Conservation (phyloP, 495 filamentous ascomycete species). For the Lasiosphaeriaceae sp. region DNA sequence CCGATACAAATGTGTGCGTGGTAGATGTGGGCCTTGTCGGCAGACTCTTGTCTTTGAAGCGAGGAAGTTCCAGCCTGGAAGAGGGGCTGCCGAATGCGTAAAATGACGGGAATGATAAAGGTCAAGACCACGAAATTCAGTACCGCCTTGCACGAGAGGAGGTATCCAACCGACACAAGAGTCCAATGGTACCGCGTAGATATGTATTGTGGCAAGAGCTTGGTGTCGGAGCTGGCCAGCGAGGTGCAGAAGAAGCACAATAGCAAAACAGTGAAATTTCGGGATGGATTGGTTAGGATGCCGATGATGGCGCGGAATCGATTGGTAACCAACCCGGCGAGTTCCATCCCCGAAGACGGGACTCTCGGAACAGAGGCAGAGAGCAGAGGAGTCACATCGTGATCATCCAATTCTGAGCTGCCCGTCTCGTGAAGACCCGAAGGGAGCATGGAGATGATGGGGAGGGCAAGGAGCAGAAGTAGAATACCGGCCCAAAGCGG, state of each 20-base stretch:
- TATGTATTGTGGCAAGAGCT: conserved; percentile 42
- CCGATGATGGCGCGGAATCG: conserved; percentile 24
- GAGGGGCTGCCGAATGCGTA: conserved; percentile 10
- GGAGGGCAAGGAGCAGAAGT: conserved; percentile 34
- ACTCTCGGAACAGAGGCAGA: conserved; percentile 3
- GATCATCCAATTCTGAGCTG: not conserved
- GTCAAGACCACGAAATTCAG: conserved; percentile 40
- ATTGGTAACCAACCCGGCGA: conserved; percentile 8
- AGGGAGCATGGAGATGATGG: conserved; percentile 24
- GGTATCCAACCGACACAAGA: conserved; percentile 39
- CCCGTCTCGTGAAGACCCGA: not conserved
- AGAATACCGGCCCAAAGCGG: conserved; percentile 38
- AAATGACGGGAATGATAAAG: conserved; percentile 31
- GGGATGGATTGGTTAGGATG: conserved; percentile 7
- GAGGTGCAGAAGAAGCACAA: conserved; percentile 39
- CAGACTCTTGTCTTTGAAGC: conserved; percentile 6
- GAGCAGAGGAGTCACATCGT: conserved; percentile 17
- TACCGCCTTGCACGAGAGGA: conserved; percentile 41
- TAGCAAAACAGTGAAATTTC: conserved; percentile 35
- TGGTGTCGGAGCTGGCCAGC: conserved; percentile 45
- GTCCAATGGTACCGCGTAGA: conserved; percentile 40
- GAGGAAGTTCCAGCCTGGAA: not conserved
- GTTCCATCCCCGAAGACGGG: not conserved
- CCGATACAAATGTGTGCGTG: conserved; percentile 32
- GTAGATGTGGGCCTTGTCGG: conserved; percentile 25